Evolutionary conservation across 768 basidiomycete genomes (phyloP), one percentile per base, ranked within the genome.

Genomic region (Pleurotus ostreatus): DNA sequence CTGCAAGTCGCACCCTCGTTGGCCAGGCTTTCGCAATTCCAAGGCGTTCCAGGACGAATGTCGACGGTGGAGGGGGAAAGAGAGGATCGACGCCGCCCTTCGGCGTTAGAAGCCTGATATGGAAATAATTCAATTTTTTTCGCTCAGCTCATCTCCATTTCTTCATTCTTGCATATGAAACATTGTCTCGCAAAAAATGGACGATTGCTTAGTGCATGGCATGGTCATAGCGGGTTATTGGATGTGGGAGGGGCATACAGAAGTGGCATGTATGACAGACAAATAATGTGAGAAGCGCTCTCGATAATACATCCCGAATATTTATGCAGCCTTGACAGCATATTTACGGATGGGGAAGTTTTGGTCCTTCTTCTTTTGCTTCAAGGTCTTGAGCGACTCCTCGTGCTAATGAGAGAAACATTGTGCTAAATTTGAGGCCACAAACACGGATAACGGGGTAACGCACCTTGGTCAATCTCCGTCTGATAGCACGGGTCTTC

Each of bases 401-500:
- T 99, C 95, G 75, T 88, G 84, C 93, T 94, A 66, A 44, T 9
- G 43, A 37, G 46, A 55, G 55, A 38, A 4, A 45, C 13, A 37
- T 20, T 49, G 41, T 18, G 46, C 11, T 52, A 51, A 20, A 25
- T 20, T 4, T 6, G 12, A 49, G 18, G 30, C 30, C 30, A 11
- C 11, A 34, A 34, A 34, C 30, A 34, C 9, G 30, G 30, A 34
- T 11, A 34, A 3, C 30, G 8, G 11, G 30, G 55, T 6, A 9
- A 69, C 85, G 56, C 59, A 92, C 93, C 79, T 88, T 87, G 64
- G 93, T 94, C 76, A 99, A 74, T 71, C 94, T 85, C 76, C 95
- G 83, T 71, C 97, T 86, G 81, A 99, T 98, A 41, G 97, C 97
- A 65, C 97, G 89, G 60, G 97, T 99, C 87, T 89, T 95, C 89